These are phyloP conservation scores for Populus davidiana DNA, from an alignment of 345 rosid genomes.

Conservation along the genomic window DNA sequence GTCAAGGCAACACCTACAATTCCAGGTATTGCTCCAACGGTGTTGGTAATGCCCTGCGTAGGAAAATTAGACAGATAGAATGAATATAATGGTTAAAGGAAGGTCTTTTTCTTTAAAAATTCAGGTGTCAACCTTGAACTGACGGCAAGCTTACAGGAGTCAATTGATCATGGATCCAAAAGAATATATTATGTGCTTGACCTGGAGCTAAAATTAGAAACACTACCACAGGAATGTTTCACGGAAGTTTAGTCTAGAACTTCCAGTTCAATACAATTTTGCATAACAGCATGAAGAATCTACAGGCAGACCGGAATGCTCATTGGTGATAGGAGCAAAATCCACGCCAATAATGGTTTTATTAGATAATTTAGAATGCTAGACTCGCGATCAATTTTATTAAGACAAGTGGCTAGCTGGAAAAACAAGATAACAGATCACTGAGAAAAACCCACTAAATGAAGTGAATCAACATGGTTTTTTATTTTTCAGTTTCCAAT, in stretches of 20 bases:
- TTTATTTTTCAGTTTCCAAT: neutral
- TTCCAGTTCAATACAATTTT: neutral
- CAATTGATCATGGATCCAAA: neutral
- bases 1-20: slow-evolving; percentile 90
- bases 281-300: neutral
- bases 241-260: neutral
- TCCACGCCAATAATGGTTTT: neutral
- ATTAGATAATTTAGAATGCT: neutral
- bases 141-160: neutral
- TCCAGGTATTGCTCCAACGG: slow-evolving; percentile 90
- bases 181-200: neutral
- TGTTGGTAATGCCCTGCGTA: slow-evolving; percentile 81
- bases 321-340: neutral
- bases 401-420: neutral
- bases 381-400: neutral
- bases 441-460: neutral
- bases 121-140: neutral
- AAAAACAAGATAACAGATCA: neutral
- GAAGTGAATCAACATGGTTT: neutral
- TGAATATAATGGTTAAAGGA: neutral
- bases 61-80: slow-evolving; percentile 1
- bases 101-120: neutral
- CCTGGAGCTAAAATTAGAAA: neutral
- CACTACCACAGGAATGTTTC: neutral
- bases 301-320: neutral